Conservation (phyloP, 768 basidiomycete species). For the Crassisporium funariophilum region DNA sequence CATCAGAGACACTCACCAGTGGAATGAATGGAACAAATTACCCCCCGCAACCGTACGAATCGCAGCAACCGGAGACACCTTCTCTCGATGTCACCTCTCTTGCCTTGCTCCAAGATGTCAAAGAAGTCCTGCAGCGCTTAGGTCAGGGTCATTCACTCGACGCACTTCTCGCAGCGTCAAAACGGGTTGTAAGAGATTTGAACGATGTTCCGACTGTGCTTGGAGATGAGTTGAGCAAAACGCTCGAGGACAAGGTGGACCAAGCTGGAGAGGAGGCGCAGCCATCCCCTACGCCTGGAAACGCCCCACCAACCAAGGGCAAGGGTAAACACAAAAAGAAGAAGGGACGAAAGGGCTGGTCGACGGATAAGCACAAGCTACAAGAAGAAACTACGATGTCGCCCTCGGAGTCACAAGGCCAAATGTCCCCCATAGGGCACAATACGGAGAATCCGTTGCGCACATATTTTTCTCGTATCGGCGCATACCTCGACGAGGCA, state of each 20-base stretch:
- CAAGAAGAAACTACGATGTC: conserved; percentile 3
- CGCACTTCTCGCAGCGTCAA: conserved; percentile 26
- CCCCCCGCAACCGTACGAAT: conserved; percentile 20
- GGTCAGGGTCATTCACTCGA: conserved; percentile 35
- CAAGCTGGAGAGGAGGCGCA: background rate
- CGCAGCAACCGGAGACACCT: conserved; percentile 1
- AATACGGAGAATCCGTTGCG: conserved; percentile 10
- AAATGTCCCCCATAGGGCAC: background rate
- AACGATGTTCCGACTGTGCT: conserved; percentile 18
- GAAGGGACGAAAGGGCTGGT: conserved; percentile 11
- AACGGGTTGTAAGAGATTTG: conserved; percentile 18
- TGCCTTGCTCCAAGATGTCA: conserved; percentile 28
- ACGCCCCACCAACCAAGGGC: conserved; percentile 2
- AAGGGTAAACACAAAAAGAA: conserved; percentile 15
- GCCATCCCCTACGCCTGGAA: background rate
- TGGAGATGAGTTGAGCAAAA: conserved; percentile 13
- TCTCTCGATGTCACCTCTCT: conserved; percentile 14
- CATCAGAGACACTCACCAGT: conserved; percentile 5
- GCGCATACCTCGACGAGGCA: conserved; percentile 23
- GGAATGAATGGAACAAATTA: conserved; percentile 14
- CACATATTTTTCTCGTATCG: conserved; percentile 23
- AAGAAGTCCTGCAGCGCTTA: conserved; percentile 36
- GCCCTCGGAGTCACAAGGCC: background rate
- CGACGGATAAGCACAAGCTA: conserved; percentile 11
- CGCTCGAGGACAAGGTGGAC: conserved; percentile 6